Conservation (phyloP, 129 eudicot species). For the Smallanthus sonchifolius region DNA sequence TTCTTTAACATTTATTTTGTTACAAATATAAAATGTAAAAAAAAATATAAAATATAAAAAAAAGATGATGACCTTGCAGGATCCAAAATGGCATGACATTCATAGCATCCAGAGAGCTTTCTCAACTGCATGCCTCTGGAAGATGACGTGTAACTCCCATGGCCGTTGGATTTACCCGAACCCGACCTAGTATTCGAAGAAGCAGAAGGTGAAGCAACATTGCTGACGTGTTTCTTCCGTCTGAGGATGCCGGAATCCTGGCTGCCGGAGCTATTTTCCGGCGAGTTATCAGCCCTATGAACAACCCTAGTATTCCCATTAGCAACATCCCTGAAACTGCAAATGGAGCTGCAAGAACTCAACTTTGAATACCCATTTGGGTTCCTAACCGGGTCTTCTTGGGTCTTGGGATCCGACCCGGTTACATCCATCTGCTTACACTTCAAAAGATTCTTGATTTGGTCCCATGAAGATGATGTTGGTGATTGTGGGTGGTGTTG, state of each 20-base stretch:
- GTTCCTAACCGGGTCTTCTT: constrained; percentile 43
- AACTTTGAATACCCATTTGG: constrained; percentile 33
- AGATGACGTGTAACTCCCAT: constrained; percentile 41
- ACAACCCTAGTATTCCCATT: constrained; percentile 78
- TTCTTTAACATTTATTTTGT: neutral
- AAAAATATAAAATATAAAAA: neutral
- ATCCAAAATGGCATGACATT: constrained; percentile 81
- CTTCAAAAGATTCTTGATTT: constrained; percentile 66
- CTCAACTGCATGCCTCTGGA: constrained; percentile 79
- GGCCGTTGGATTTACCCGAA: constrained; percentile 52
- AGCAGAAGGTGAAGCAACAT: neutral
- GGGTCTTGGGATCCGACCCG: constrained; percentile 37
- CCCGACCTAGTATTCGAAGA: constrained; percentile 38
- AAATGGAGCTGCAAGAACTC: constrained; percentile 62
- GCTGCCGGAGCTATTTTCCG: constrained; percentile 59
- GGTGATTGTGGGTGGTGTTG: constrained; percentile 15
- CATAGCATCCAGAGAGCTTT: constrained; percentile 92
- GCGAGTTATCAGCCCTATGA: constrained; percentile 81
- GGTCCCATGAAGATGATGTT: constrained; percentile 68
- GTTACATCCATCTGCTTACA: constrained; percentile 64
- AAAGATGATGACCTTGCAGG: constrained; percentile 51
- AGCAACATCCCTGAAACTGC: constrained; percentile 73
- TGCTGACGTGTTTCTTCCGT: constrained; percentile 31
- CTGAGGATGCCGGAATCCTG: constrained; percentile 53
- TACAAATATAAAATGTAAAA: neutral